Conservation (phyloP, 192 early-diverging fungal species). For the Backusella morwellensis region DNA sequence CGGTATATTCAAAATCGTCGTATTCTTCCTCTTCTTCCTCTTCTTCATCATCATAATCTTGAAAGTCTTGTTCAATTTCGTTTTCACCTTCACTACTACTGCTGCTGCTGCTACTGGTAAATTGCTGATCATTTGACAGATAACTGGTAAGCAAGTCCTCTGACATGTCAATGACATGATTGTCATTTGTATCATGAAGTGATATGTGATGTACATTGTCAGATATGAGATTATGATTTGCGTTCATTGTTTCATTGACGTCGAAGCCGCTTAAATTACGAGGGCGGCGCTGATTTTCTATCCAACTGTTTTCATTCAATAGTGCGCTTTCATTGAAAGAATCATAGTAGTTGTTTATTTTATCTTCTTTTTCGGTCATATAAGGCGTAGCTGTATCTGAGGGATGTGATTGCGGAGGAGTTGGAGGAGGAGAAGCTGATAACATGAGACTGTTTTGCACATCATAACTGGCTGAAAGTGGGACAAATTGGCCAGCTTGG, state of each 20-base stretch:
- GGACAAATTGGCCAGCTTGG: not conserved
- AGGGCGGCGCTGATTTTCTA: not conserved
- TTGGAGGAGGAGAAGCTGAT: not conserved
- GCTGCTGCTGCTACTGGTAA: not conserved
- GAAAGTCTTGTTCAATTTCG: not conserved
- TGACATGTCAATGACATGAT: not conserved
- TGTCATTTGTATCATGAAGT: not conserved
- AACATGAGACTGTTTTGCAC: not conserved
- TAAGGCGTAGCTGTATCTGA: not conserved
- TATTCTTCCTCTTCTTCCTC: not conserved
- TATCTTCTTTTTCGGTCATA: not conserved
- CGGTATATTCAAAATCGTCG: not conserved
- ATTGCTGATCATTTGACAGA: not conserved
- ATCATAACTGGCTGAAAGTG: not conserved
- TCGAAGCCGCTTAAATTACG: not conserved
- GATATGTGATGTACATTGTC: not conserved
- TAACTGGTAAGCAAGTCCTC: not conserved
- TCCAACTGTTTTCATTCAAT: conserved; percentile 2
- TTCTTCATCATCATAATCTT: not conserved
- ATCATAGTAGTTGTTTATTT: not conserved
- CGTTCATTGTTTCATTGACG: not conserved
- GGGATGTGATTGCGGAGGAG: not conserved
- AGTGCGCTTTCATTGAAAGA: not conserved
- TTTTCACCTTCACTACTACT: not conserved
- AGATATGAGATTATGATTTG: not conserved